Base-by-base conservation (phyloP, 306 rosid species). In the Biancaea sappan region DNA sequence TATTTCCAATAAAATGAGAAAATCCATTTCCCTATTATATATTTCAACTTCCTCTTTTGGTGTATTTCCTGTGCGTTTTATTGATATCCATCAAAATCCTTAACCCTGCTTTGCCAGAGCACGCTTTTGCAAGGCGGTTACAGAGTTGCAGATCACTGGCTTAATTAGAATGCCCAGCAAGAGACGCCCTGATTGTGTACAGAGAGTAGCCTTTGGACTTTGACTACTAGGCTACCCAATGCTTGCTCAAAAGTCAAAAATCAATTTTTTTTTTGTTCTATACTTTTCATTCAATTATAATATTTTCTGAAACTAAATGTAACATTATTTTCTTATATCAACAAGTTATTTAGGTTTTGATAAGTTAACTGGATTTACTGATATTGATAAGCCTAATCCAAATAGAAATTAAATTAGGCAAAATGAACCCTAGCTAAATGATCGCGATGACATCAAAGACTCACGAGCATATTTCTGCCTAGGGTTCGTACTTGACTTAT, bases 131-230 rank as follows among this genome's bases (percentile, higher is more conserved):
- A 85, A 81, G 80, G 96, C 95, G 69, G 86, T 91, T 40, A 83
- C 87, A 7, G 96, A 94, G 84, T 85, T 94, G 57, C 97, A 88
- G 85, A 88, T 94, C 66, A 81, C 91, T 6, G 98, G 96, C 41
- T 86, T 94, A 61, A 79, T 94, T 62, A 90, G 96, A 80, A 86
- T 91, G 96, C 96, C 96, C 11, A 85, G 89, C 88, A 91, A 88
- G 86, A 91, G 94, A 73, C 97, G 98, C 48, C 85, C 89, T 6
- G 90, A 94, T 76, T 91, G 41, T 83, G 95, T 90, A 50, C 97
- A 94, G 69, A 85, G 97, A 83, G 87, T 91, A 46, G 94, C 92
- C 61, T 94, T 94, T 77, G 98, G 98, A 54, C 77, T 91, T 29
- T 91, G 86, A 84, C 66, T 67, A 38, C 21, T n/a, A 1, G 40